phyloP scores from a whole-genome alignment of 2,329 filamentous ascomycete genomes.

The Pyricularia sp. region DNA sequence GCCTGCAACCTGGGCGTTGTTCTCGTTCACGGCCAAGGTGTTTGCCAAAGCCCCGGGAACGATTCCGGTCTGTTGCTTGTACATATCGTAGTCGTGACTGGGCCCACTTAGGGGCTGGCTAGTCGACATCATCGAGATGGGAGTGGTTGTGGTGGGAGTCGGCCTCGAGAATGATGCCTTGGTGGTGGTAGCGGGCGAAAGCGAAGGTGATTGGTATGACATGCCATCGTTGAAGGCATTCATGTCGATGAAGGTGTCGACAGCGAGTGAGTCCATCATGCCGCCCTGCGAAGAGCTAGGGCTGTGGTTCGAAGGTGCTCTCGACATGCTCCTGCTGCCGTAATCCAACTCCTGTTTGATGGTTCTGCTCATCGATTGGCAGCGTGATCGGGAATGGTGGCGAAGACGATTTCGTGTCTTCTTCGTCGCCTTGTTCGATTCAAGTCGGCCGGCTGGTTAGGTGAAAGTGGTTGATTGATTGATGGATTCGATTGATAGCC shows the following conservation, averaged over 20 bases:
- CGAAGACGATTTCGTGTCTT: not conserved
- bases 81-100: constrained; percentile 90
- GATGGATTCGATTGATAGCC: not conserved
- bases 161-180: constrained; percentile 45
- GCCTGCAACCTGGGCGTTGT: constrained; percentile 40
- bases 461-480: not conserved
- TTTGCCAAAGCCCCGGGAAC: constrained; percentile 75
- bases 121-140: constrained; percentile 41
- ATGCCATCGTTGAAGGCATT: constrained; percentile 46
- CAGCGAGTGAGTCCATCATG: constrained; percentile 34
- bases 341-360: constrained; percentile 3
- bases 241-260: constrained; percentile 52
- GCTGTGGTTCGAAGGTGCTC: constrained; percentile 11
- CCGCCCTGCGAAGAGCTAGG: constrained; percentile 21
- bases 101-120: constrained; percentile 62
- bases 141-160: constrained; percentile 34
- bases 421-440: not conserved
- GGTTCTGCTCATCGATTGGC: not conserved
- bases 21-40: constrained; percentile 68
- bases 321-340: constrained; percentile 5
- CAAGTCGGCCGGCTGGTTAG: not conserved
- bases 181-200: constrained; percentile 41
- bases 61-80: constrained; percentile 91
- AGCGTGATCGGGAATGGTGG: not conserved
- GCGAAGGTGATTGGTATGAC: constrained; percentile 48